Conservation (phyloP, 768 basidiomycete genomes). For the Leccinum barrowsii region DNA sequence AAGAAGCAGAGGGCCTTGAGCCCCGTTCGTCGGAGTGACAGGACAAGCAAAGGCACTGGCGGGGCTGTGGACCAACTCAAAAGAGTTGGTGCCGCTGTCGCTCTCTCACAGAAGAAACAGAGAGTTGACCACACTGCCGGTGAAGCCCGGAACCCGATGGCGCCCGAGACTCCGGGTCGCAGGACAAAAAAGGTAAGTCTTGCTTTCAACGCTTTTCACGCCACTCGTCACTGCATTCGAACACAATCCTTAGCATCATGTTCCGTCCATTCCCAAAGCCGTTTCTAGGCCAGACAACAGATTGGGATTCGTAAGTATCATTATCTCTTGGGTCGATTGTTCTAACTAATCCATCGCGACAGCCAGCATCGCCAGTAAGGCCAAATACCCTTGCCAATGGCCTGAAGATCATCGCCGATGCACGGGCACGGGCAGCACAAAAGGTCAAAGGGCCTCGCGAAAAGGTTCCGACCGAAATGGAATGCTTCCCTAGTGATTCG, state of each 20-base stretch:
- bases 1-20: neutral
- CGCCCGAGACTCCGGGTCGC: neutral
- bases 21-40: neutral
- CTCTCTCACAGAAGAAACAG: neutral
- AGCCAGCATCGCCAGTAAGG: neutral
- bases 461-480: neutral
- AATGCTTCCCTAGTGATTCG: too few relatives aligned
- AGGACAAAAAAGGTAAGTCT: neutral
- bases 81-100: neutral
- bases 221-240: neutral
- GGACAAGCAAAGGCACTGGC: neutral
- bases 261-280: neutral
- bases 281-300: too few relatives aligned
- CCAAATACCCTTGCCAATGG: neutral
- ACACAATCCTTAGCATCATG: neutral
- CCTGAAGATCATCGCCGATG: neutral
- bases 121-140: neutral
- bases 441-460: too few relatives aligned
- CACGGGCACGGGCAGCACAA: too few relatives aligned
- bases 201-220: neutral
- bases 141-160: neutral
- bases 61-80: neutral
- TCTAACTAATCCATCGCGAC: neutral
- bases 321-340: neutral
- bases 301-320: too few relatives aligned